Percentiles rank a stretch among this genome's conserved stretches.
Conservation (phyloP, 2,329 filamentous ascomycete genomes). For the Lizonia empirigonia region DNA sequence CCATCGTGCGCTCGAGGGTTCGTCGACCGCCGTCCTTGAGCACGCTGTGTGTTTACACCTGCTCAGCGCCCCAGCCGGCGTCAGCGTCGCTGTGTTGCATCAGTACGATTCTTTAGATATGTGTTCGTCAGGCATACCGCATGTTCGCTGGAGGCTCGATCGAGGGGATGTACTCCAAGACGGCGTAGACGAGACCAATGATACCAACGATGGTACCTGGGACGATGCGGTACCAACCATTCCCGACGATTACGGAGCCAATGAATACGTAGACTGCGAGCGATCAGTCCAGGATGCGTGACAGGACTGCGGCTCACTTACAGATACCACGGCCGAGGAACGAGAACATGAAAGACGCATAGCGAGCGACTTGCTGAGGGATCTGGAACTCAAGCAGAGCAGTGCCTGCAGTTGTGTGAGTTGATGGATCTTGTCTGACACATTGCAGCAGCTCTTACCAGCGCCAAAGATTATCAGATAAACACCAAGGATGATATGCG, state of each 20-base stretch:
- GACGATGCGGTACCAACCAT: slow-evolving; percentile 69
- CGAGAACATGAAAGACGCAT: slow-evolving; percentile 97
- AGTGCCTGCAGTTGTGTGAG: slow-evolving; percentile 60
- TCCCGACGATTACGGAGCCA: slow-evolving; percentile 80
- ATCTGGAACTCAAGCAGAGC: slow-evolving; percentile 83
- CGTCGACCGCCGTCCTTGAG: slow-evolving; percentile 37
- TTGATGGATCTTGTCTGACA: background rate
- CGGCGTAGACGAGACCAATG: slow-evolving; percentile 75
- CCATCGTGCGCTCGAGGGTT: slow-evolving; percentile 22
- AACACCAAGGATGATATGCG: slow-evolving; percentile 76
- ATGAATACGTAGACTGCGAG: slow-evolving; percentile 92
- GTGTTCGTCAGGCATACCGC: slow-evolving; percentile 44
- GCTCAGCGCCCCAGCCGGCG: slow-evolving; percentile 59
- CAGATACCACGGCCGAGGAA: slow-evolving; percentile 95
- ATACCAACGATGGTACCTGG: slow-evolving; percentile 79
- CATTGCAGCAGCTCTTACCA: slow-evolving; percentile 58
- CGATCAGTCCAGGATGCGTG: slow-evolving; percentile 16
- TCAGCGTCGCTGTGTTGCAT: slow-evolving; percentile 53
- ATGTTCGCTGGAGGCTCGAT: slow-evolving; percentile 62
- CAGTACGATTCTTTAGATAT: slow-evolving; percentile 10
- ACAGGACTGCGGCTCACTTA: slow-evolving; percentile 58
- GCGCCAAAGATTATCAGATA: slow-evolving; percentile 94
- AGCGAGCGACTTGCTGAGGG: slow-evolving; percentile 87
- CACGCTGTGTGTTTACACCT: slow-evolving; percentile 48
- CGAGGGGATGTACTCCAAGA: slow-evolving; percentile 57